Evolutionary conservation across 2,329 filamentous ascomycete species (phyloP).

Genomic region (Magnaporthales sp.): DNA sequence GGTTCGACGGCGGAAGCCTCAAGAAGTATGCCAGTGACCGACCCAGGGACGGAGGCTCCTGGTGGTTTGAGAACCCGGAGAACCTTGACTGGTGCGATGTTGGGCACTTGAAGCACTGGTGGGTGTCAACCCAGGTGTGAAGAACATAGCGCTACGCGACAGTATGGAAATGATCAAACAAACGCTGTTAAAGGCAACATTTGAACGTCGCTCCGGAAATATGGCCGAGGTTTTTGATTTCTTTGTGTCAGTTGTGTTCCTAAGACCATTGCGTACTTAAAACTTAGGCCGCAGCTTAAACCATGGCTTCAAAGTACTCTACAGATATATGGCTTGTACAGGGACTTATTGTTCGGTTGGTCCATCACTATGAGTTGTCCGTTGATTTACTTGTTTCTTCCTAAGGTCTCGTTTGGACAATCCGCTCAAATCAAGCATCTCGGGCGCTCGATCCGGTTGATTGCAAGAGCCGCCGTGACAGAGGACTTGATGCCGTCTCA

Average conservation of each 20-base stretch:
- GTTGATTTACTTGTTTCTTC: too few species aligned
- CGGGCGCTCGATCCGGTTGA: too few species aligned
- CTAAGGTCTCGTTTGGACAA: too few species aligned
- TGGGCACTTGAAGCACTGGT: constrained; percentile 34
- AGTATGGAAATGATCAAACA: not conserved
- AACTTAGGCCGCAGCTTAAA: not conserved
- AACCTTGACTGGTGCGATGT: constrained; percentile 42
- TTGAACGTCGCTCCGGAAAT: too few species aligned
- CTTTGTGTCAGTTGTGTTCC: not conserved
- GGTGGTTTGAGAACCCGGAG: constrained; percentile 43
- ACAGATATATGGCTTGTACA: too few species aligned
- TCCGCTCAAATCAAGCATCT: too few species aligned
- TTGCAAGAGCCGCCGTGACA: not conserved
- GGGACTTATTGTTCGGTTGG: too few species aligned
- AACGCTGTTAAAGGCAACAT: not conserved
- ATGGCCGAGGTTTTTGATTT: not conserved
- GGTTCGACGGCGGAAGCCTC: constrained; percentile 37
- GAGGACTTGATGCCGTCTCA: not conserved
- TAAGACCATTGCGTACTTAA: not conserved
- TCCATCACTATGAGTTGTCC: too few species aligned
- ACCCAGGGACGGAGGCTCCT: constrained; percentile 20
- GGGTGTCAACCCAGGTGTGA: constrained; percentile 16
- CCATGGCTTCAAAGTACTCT: not conserved
- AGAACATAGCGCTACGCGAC: too few species aligned
- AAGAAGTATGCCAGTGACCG: constrained; percentile 33